phyloP scores from a whole-genome alignment of 768 basidiomycete genomes.

The Naematelia aurantialba region DNA sequence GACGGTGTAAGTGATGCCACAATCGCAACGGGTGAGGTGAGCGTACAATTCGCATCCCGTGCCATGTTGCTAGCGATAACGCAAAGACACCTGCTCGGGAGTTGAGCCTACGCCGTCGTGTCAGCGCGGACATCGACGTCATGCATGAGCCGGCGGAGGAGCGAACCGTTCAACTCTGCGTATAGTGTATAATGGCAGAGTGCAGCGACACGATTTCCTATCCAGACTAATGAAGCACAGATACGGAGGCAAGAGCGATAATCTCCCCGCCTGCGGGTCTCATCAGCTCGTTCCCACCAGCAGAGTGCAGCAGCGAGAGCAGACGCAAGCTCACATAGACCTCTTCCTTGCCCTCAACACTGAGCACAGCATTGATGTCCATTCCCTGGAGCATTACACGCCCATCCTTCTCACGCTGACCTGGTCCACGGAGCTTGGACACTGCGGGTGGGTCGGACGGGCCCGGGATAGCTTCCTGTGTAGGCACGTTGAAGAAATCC shows the following conservation, averaged over 20 bases:
- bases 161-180: slow-evolving; percentile 76
- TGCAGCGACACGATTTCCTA: slow-evolving; percentile 84
- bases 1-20: slow-evolving; percentile 2
- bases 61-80: slow-evolving; percentile 89
- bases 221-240: slow-evolving; percentile 86
- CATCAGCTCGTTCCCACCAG: slow-evolving; percentile 1
- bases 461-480: slow-evolving; percentile 40
- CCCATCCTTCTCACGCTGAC: slow-evolving; percentile 29
- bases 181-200: slow-evolving; percentile 84
- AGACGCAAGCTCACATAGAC: slow-evolving; percentile 68
- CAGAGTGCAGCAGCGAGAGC: background rate
- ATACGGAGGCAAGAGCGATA: slow-evolving; percentile 83
- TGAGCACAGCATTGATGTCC: slow-evolving; percentile 86
- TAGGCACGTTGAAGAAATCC: slow-evolving; percentile 80
- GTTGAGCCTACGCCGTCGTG: slow-evolving; percentile 58
- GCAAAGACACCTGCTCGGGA: slow-evolving; percentile 92
- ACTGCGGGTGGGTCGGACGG: slow-evolving; percentile 26
- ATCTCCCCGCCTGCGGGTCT: slow-evolving; percentile 70
- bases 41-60: slow-evolving; percentile 85
- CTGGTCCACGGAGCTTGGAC: slow-evolving; percentile 29
- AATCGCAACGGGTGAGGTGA: background rate
- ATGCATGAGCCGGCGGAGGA: background rate
- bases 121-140: slow-evolving; percentile 1
- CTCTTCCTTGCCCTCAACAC: slow-evolving; percentile 79
- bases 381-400: slow-evolving; percentile 52